Percentiles rank a stretch among this genome's conserved stretches.
Conservation (phyloP, 2,329 filamentous ascomycete genomes). For the Colletotrichum sp. region DNA sequence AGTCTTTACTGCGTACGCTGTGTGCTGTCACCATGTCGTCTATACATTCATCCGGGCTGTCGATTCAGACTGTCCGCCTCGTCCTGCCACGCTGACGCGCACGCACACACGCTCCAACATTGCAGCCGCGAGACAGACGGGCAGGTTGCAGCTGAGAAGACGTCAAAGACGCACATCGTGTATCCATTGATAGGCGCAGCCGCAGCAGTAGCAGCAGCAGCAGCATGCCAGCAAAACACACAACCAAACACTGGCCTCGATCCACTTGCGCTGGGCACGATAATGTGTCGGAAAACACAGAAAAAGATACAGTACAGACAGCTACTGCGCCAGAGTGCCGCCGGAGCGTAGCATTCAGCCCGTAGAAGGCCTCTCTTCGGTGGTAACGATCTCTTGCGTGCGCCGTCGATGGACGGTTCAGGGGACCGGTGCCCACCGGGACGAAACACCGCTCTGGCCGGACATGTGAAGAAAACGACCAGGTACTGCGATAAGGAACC, state of each 20-base stretch:
- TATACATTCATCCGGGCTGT: neutral
- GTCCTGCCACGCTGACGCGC: neutral
- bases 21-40: neutral
- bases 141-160: neutral
- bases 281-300: neutral
- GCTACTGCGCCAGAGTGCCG: constrained; percentile 1
- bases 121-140: neutral
- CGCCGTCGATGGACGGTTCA: neutral
- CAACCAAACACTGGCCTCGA: neutral
- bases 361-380: neutral
- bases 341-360: neutral
- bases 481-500: neutral
- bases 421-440: constrained; percentile 10
- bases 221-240: neutral
- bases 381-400: neutral
- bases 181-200: neutral
- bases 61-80: neutral
- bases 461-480: constrained; percentile 7
- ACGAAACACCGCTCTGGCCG: constrained; percentile 16
- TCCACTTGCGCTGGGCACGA: constrained; percentile 13
- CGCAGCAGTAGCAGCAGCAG: neutral
- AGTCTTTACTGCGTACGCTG: neutral
- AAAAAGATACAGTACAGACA: neutral
- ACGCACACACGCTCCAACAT: neutral
- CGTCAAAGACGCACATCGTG: neutral